These are phyloP conservation scores for Apiotrichum akiyoshidainum DNA, from an alignment of 1,284 basidiomycete genomes.

Conservation along the genomic window DNA sequence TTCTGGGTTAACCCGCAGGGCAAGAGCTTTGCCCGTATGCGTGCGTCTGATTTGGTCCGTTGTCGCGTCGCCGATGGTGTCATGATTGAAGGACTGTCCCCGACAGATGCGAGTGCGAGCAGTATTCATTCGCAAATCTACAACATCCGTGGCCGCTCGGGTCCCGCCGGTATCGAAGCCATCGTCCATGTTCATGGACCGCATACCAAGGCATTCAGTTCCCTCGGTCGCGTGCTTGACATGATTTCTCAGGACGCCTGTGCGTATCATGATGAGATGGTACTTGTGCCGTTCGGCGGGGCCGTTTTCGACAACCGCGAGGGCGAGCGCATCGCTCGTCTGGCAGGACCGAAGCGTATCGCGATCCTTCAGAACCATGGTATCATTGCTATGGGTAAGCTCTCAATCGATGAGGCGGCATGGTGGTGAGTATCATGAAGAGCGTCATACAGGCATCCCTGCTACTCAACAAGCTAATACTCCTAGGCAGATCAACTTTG, in stretches of 20 bases:
- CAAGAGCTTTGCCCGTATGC: conserved; percentile 40
- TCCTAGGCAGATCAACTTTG: conserved; percentile 41
- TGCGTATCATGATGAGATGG: conserved; percentile 36
- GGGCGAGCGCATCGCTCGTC: conserved; percentile 37
- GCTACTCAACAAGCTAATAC: conserved; percentile 5
- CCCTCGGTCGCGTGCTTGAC: conserved; percentile 36
- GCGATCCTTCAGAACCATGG: conserved; percentile 47
- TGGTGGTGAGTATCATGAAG: conserved; percentile 39
- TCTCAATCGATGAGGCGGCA: conserved; percentile 44
- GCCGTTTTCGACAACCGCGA: conserved; percentile 42
- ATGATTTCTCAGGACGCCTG: conserved; percentile 47
- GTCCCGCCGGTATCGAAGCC: conserved; percentile 32
- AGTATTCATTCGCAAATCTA: conserved; percentile 44
- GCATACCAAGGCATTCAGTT: conserved; percentile 38
- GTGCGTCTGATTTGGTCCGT: conserved; percentile 35
- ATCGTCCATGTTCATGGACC: conserved; percentile 46
- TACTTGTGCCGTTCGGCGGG: conserved; percentile 43
- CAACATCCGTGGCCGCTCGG: conserved; percentile 29
- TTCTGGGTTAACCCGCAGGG: conserved; percentile 48
- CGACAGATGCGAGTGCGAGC: conserved; percentile 39
- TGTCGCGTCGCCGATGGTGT: conserved; percentile 28
- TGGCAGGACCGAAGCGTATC: conserved; percentile 28
- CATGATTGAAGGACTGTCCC: conserved; percentile 35
- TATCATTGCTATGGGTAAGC: conserved; percentile 31
- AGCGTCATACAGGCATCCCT: not conserved